Base-by-base conservation (phyloP, 2,329 filamentous ascomycete genomes). In the Hypoxylon sp. region DNA sequence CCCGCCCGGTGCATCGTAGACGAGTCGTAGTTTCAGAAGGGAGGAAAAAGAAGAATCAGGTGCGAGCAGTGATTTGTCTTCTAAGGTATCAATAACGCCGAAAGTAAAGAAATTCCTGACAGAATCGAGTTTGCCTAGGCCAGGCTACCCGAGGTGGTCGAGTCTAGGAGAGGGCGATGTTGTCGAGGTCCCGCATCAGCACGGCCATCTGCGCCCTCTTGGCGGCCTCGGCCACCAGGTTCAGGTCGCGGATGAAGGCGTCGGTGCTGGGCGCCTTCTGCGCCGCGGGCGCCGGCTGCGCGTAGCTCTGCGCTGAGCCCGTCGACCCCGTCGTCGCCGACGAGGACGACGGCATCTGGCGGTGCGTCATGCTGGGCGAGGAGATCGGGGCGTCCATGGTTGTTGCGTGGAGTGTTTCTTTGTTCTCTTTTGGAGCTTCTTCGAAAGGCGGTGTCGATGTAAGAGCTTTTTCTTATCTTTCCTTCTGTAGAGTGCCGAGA, bases 191-290 rank as follows among this genome's bases (percentile, higher is more conserved):
- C 61, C 93, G 84, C 81, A 93, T 90, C 73, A 97, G 80, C 69
- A 92, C 87, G 37, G 91, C 91, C 81, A 97, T 90, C 76, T 97
- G 92, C 8, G 94, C 94, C 37, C 93, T 83, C 77, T 96, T 97
- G 38, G 92, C 94, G 1, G 94, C 94, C 79, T 98, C 94, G 29
- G 93, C 93, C 37, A 97, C 84, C 24, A 97, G 84, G 56, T 85
- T 94, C 70, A 94, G 91, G 74, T 96, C 89, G 68, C 88, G 86
- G 58, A 96, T 82, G 71, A 92, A 92, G 23, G 76, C 65, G 50
- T 85, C 83, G 48, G 82, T 74, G 62, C 70, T 81, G 37, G 69
- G 61, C 11, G 56, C 60, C 61, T 67, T 67, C 47, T 64, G 65
- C 55, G 50, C 59, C 41, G 46, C 59, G 13, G 62, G 67, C 9